Evolutionary conservation across 352 stramenopile genomes (phyloP).

Genomic region (Pythium monospermum): DNA sequence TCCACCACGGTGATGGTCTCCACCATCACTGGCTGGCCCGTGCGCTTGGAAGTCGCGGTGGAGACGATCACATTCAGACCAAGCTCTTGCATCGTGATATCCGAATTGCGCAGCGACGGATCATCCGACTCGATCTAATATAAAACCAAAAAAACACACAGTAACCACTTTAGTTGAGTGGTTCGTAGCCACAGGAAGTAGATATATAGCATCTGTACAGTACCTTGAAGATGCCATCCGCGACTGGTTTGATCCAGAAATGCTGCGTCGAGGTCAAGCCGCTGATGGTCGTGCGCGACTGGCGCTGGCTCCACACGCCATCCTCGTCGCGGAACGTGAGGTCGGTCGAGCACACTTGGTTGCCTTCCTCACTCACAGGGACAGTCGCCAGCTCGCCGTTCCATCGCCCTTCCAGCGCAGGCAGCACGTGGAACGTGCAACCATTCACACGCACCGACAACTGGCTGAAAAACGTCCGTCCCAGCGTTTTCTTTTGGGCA

Average conservation of each 20-base stretch:
- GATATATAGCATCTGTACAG: not conserved
- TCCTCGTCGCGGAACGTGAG: slow-evolving; percentile 80
- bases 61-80: slow-evolving; percentile 77
- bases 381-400: slow-evolving; percentile 77
- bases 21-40: slow-evolving; percentile 77
- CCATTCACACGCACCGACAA: slow-evolving; percentile 81
- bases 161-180: not conserved
- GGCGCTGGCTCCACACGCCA: slow-evolving; percentile 82
- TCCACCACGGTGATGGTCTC: slow-evolving; percentile 83
- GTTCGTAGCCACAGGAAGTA: not conserved
- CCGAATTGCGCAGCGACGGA: slow-evolving; percentile 60
- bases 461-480: slow-evolving; percentile 83
- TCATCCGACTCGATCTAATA: slow-evolving; percentile 77
- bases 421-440: slow-evolving; percentile 82
- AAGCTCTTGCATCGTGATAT: slow-evolving; percentile 86
- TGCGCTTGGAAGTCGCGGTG: slow-evolving; percentile 83
- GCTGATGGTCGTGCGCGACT: slow-evolving; percentile 82
- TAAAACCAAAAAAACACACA: not conserved
- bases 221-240: slow-evolving; percentile 81
- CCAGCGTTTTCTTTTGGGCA: slow-evolving; percentile 43
- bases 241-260: slow-evolving; percentile 86
- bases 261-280: slow-evolving; percentile 83
- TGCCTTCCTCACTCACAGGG: slow-evolving; percentile 71
- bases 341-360: slow-evolving; percentile 84
- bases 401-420: slow-evolving; percentile 80